Evolutionary conservation across 1,139 yeast species (phyloP), one percentile per base, ranked within the genome.

Genomic region (Candida smagusa): DNA sequence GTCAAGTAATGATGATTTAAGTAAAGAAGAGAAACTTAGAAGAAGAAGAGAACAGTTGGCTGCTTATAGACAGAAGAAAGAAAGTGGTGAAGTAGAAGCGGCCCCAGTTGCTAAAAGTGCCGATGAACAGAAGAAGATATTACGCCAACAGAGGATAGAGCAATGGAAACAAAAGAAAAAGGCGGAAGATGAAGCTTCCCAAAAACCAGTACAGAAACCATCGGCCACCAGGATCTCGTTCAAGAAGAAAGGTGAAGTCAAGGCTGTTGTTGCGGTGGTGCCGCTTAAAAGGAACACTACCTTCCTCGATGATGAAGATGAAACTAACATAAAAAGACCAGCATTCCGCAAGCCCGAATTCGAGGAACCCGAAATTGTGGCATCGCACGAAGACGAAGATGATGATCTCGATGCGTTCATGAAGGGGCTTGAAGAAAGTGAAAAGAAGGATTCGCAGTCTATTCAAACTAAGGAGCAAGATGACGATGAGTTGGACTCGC

Each of bases 51-150:
- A 68, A 44, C 64, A 63, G 44, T 48, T 68, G 33, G 66, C 65
- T n/a, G 62, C 65, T 28, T 69, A 72, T 73, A 63, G 64, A 37
- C 55, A 53, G 34, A 68, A 64, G 54, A 66, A 66, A 39, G 58
- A 58, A 34, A 60, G 58, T 34, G 59, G 53, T 7, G 28, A 16
- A 16, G 13, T 13, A 11, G 22, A 13, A 28, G 8, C 32, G n/a
- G 13, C 11, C 13, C 26, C 9, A 25, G 19, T 13, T 24, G 19
- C 24, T 25, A 30, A 9, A 39, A 34, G 30, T 19, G 39, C 36
- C n/a, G 44, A 39, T 12, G 44, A 44, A 9, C 50, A 49, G 24
- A 49, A 50, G 41, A 50, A 50, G 37, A 34, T 41, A 11, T 42
- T 49, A 12, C 52, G 65, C 6, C 63, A 61, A 32, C 56, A 57